Conservation (phyloP, 192 early-diverging fungal genomes). For the Rhizophlyctis rosea region DNA sequence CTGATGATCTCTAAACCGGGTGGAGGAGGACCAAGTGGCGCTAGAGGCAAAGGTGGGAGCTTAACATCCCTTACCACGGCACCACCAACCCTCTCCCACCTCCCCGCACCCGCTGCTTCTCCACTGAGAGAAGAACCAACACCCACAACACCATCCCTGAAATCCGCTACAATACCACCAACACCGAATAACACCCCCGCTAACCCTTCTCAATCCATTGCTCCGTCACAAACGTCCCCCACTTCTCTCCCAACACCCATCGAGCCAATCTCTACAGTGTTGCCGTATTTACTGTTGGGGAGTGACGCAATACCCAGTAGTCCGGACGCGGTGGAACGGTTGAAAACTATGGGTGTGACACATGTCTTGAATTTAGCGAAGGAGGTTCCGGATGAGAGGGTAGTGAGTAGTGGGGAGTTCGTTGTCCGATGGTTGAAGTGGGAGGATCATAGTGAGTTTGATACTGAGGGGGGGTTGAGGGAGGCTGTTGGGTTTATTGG, state of each 20-base stretch:
- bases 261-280: conserved; percentile 48
- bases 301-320: conserved; percentile 57
- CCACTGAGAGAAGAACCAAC: conserved; percentile 5
- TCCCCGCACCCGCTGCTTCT: background rate
- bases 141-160: background rate
- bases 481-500: conserved; percentile 67
- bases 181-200: background rate
- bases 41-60: too few relatives aligned
- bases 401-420: conserved; percentile 43
- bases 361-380: conserved; percentile 75
- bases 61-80: too few relatives aligned
- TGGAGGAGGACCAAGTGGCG: background rate
- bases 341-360: conserved; percentile 50
- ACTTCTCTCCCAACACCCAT: conserved; percentile 28
- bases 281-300: conserved; percentile 60
- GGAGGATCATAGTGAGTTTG: conserved; percentile 67
- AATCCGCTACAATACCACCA: background rate
- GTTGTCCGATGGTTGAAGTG: conserved; percentile 37
- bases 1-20: background rate
- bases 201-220: background rate
- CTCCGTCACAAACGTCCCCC: background rate
- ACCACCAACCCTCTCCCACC: too few relatives aligned
- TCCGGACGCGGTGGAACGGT: conserved; percentile 46
- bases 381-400: conserved; percentile 58
- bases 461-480: conserved; percentile 59